Evolutionary conservation across 148 eudicot species (phyloP).

Genomic region (Cornus controversa): DNA sequence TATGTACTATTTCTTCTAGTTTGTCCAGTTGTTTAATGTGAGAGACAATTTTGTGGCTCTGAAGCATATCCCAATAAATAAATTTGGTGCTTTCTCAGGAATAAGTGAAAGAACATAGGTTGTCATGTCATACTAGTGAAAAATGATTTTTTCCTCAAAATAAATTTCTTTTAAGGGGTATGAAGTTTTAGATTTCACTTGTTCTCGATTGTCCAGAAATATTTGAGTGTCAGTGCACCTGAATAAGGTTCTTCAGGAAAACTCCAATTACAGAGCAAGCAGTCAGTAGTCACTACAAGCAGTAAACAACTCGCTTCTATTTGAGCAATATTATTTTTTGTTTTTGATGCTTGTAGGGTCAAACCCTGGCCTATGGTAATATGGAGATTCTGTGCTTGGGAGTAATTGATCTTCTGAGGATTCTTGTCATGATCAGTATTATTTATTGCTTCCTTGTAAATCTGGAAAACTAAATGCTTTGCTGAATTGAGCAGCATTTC

Average conservation of each 20-base stretch:
- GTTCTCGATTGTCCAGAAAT: neutral
- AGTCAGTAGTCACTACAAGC: neutral
- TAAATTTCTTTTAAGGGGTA: neutral
- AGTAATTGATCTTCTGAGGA: constrained; percentile 14
- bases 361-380: neutral
- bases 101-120: neutral
- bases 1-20: neutral
- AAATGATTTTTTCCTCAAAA: too few species aligned
- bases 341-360: neutral
- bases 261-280: neutral
- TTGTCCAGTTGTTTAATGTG: neutral
- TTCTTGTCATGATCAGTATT: constrained; percentile 16
- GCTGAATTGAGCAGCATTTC: constrained; percentile 25
- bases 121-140: neutral
- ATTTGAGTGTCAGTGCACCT: neutral
- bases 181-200: neutral
- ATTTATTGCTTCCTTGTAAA: constrained; percentile 31
- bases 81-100: neutral
- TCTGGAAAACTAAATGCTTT: constrained; percentile 13
- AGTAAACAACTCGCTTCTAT: neutral
- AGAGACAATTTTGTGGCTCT: neutral
- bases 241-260: neutral
- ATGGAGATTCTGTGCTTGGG: constrained; percentile 18
- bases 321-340: neutral
- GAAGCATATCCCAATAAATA: neutral